Evolutionary conservation across 164 flowering plant genomes (phyloP).

Genomic region (Tetrastigma voinierianum): DNA sequence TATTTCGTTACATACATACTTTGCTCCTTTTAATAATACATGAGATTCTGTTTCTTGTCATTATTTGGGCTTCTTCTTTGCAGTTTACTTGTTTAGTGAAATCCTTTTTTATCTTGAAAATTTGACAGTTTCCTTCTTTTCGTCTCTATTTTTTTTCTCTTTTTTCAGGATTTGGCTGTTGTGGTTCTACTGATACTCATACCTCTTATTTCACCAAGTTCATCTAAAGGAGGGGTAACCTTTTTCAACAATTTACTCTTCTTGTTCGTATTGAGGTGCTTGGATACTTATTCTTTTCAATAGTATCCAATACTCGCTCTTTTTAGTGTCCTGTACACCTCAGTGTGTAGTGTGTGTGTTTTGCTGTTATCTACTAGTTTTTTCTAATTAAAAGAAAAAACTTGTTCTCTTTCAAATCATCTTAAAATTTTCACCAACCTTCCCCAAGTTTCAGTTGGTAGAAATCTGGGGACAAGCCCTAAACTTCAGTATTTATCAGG

Average conservation of each 20-base stretch:
- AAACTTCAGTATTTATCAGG: too few relatives aligned
- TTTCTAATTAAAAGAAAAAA: too few relatives aligned
- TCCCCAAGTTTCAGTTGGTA: too few relatives aligned
- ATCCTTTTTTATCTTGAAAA: background rate
- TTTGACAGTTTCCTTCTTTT: constrained; percentile 6
- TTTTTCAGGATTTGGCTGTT: constrained; percentile 95
- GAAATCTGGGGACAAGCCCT: too few relatives aligned
- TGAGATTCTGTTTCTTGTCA: background rate
- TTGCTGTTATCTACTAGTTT: background rate
- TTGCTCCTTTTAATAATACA: background rate
- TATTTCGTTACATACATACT: background rate
- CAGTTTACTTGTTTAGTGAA: background rate
- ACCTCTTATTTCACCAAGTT: constrained; percentile 99
- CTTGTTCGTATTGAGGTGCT: background rate
- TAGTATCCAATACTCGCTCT: too few relatives aligned
- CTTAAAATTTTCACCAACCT: too few relatives aligned
- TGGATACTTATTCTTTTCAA: too few relatives aligned
- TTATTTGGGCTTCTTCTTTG: constrained; percentile 3
- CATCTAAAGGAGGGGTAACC: constrained; percentile 99
- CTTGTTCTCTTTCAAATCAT: too few relatives aligned
- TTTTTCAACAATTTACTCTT: background rate
- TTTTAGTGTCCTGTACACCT: too few relatives aligned
- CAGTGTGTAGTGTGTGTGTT: too few relatives aligned
- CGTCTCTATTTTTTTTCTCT: background rate
- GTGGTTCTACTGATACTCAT: constrained; percentile 96